Conservation (phyloP, 805 yeast genomes). For the Clavispora vitiphila region DNA sequence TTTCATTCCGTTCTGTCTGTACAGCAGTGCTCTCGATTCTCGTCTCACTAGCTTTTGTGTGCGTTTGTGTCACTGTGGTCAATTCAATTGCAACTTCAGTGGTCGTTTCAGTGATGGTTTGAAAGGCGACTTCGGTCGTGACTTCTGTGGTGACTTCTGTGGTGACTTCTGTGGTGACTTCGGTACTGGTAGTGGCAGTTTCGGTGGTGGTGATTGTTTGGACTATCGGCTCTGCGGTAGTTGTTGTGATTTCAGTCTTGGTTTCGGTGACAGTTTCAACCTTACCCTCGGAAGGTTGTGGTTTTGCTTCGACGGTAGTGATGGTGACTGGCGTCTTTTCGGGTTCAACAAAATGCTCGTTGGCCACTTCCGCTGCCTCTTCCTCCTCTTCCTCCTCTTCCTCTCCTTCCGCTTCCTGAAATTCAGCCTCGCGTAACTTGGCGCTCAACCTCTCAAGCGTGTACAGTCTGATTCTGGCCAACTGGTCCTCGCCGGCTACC, state of each 20-base stretch:
- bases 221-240: background rate
- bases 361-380: background rate
- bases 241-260: background rate
- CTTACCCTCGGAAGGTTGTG: background rate
- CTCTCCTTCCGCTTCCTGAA: background rate
- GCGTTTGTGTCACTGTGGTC: background rate
- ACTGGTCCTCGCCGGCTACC: slow-evolving; percentile 14
- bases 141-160: background rate
- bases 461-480: slow-evolving; percentile 1
- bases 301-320: background rate
- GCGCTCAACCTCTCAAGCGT: background rate
- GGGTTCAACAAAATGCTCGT: background rate
- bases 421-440: background rate
- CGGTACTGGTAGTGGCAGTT: background rate
- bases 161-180: background rate
- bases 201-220: background rate
- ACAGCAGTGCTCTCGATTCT: background rate
- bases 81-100: background rate
- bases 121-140: background rate
- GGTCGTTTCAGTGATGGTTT: background rate
- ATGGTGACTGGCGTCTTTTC: background rate
- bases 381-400: background rate
- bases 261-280: background rate
- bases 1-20: background rate
- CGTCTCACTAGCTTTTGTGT: background rate